Base-by-base conservation (phyloP, 768 basidiomycete species). In the Botryobasidium botryosum region DNA sequence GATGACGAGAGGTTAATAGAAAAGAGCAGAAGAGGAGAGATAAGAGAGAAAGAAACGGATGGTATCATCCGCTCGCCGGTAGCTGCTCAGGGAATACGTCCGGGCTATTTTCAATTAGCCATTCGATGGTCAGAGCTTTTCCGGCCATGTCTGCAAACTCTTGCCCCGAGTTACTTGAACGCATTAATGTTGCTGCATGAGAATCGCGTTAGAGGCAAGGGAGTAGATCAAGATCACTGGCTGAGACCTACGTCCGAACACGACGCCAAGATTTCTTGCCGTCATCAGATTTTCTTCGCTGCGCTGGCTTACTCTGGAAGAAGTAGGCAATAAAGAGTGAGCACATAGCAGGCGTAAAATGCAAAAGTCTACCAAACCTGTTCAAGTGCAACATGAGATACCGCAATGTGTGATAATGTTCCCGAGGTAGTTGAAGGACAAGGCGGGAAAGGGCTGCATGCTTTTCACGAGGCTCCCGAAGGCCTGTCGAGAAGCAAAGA, bases 101-200 rank as follows among this genome's bases (percentile, higher is more conserved):
- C n/a, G n/a, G n/a, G n/a, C n/a, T n/a, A 56, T 92, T 81, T 57
- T 96, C 90, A 49, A 97, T 76, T 51, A 96, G 73, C 82, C 90
- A 94, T 60, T 94, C 88, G 41, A 99, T 69, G 54, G 81, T 75
- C 47, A 90, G 70, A 5, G 92, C 86, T 62, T 92, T 96, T 43
- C 87, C 86, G 6, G 86, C 91, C 85, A 97, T 97, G 60, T 99
- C 92, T 55, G 77, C 81, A 64, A 96, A 96, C 64, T 97, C 94
- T 15, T 84, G 75, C 23, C 71, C 69, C 3, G 81, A 77, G 57
- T 91, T 81, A 27, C 74, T 71, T 6, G 92, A 91, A 54, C 84
- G 75, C 79, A 96, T 85, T 17, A 99, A 68, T 1, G 92, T 97
- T 8, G 92, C 91, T 97, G 52, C 2, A 39, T 21, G 28, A 17